Conservation (phyloP, 495 filamentous ascomycete genomes). For the Hypoxylon perforatum region DNA sequence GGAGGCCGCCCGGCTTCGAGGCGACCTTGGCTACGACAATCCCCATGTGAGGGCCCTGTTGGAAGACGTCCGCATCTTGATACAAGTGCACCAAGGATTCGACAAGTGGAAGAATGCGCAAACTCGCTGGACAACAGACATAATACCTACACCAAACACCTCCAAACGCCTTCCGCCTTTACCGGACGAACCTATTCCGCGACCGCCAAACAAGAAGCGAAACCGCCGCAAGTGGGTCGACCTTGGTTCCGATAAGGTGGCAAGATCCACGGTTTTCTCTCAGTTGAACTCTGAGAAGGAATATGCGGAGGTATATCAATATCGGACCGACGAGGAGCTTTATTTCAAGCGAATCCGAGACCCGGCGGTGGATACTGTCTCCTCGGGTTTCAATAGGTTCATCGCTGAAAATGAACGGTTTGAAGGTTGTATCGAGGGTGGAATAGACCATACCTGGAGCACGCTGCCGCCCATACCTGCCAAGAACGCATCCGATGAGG, state of each 20-base stretch:
- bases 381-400: conserved; percentile 17
- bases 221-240: conserved; percentile 32
- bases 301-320: not conserved
- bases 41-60: conserved; percentile 17
- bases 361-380: no score
- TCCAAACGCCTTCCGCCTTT: conserved; percentile 36
- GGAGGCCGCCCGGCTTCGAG: conserved; percentile 25
- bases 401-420: conserved; percentile 18
- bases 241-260: no score
- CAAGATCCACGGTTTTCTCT: conserved; percentile 3
- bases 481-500: not conserved
- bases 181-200: conserved; percentile 17
- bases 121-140: conserved; percentile 35
- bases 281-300: not conserved
- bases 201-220: conserved; percentile 21
- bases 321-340: conserved; percentile 17
- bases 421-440: conserved; percentile 15
- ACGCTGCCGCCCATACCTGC: not conserved
- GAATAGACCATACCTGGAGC: conserved; percentile 2
- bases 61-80: conserved; percentile 33
- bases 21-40: conserved; percentile 37
- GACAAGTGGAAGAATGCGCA: conserved; percentile 5
- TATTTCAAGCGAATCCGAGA: conserved; percentile 11
- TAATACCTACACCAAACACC: conserved; percentile 12
- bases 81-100: conserved; percentile 16